A percentile compares a stretch with the other conserved stretches of the same genome.
Evolutionary conservation across 257 asterid genomes (phyloP).

Genomic region (Solanum neorickii): DNA sequence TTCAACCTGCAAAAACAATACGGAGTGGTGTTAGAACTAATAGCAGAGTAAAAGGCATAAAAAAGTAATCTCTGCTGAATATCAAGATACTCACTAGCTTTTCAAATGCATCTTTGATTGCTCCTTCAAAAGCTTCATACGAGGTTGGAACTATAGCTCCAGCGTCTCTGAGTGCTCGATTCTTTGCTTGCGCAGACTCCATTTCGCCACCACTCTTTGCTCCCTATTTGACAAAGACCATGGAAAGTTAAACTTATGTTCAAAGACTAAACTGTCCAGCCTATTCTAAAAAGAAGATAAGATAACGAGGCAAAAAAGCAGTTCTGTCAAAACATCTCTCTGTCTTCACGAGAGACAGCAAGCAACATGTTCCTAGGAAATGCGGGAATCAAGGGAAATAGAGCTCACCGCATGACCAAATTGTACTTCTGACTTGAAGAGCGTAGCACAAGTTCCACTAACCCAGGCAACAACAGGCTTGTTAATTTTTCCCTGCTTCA

Average conservation of each 20-base stretch:
- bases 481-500: slow-evolving; percentile 83
- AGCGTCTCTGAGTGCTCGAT: slow-evolving; percentile 85
- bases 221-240: slow-evolving; percentile 42
- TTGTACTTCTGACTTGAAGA: slow-evolving; percentile 99
- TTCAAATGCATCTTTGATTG: slow-evolving; percentile 66
- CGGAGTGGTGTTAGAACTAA: slow-evolving; percentile 1
- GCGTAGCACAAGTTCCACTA: slow-evolving; percentile 96
- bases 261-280: neutral
- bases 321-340: neutral
- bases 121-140: slow-evolving; percentile 84
- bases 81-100: slow-evolving; percentile 45
- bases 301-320: neutral
- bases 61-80: neutral
- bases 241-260: neutral
- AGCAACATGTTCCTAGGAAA: neutral
- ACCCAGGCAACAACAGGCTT: slow-evolving; percentile 99
- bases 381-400: neutral
- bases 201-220: slow-evolving; percentile 99
- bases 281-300: neutral
- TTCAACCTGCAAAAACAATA: slow-evolving; percentile 36
- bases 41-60: neutral
- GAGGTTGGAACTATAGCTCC: slow-evolving; percentile 98
- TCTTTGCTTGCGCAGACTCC: slow-evolving; percentile 99
- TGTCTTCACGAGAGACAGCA: neutral
- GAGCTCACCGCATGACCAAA: slow-evolving; percentile 97